These are phyloP conservation scores for Diaporthe citri DNA, from an alignment of 2,329 filamentous ascomycete species.

Conservation along the genomic window DNA sequence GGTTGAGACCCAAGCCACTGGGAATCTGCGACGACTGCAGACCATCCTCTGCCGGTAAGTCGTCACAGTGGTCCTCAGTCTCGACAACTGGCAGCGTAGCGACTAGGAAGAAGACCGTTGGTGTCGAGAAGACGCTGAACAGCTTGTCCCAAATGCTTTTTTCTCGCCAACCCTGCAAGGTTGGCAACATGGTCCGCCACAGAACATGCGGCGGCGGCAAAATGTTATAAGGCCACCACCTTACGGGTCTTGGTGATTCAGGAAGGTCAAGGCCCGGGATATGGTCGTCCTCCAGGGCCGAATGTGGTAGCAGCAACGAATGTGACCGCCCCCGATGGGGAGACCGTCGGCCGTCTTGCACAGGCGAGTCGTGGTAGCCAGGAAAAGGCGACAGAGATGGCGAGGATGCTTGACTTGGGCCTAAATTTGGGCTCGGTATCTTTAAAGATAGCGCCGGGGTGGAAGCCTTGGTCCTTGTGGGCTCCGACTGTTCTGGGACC, in stretches of 20 bases:
- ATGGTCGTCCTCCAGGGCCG: constrained; percentile 34
- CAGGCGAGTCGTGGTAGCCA: constrained; percentile 71
- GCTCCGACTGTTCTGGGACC: constrained; percentile 36
- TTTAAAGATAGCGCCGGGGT: constrained; percentile 50
- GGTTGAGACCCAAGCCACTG: constrained; percentile 47
- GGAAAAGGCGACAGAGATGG: constrained; percentile 75
- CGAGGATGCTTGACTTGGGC: constrained; percentile 60
- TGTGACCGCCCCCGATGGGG: constrained; percentile 61
- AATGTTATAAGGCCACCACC: constrained; percentile 85
- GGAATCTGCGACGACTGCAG: constrained; percentile 48
- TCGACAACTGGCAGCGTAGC: constrained; percentile 94
- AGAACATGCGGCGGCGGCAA: constrained; percentile 81
- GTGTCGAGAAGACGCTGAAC: constrained; percentile 85
- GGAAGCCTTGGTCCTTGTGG: constrained; percentile 27
- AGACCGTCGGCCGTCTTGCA: constrained; percentile 39
- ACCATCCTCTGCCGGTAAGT: constrained; percentile 57
- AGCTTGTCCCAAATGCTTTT: constrained; percentile 90
- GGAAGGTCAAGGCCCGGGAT: constrained; percentile 57
- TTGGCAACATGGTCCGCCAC: constrained; percentile 84
- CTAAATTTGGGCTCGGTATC: constrained; percentile 60
- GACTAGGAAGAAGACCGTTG: constrained; percentile 89
- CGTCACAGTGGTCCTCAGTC: constrained; percentile 74
- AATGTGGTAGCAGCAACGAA: constrained; percentile 65
- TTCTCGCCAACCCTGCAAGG: constrained; percentile 82
- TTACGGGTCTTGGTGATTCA: constrained; percentile 62